Evolutionary conservation across 2,329 filamentous ascomycete species (phyloP).

Genomic region (Penicillium nordicum): DNA sequence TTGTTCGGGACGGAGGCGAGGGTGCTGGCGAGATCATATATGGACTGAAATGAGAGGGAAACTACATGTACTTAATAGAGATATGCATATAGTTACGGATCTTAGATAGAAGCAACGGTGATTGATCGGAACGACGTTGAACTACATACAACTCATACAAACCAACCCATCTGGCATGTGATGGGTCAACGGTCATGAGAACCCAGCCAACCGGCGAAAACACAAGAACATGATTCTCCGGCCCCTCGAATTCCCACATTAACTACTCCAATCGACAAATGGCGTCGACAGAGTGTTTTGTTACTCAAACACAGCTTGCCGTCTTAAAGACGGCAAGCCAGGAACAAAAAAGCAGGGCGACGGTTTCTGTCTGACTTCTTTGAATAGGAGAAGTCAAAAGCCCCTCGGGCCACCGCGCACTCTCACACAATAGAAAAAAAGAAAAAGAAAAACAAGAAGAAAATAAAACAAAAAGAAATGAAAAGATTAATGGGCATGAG

Average conservation of each 20-base stretch:
- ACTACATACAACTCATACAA: background rate
- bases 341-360: background rate
- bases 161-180: background rate
- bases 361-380: background rate
- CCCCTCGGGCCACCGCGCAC: background rate
- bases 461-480: too few species aligned
- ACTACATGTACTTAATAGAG: background rate
- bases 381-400: background rate
- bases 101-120: background rate
- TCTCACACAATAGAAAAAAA: background rate
- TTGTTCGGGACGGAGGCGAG: constrained; percentile 63
- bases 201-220: background rate
- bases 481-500: background rate
- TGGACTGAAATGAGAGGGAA: constrained; percentile 26
- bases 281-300: too few species aligned
- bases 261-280: background rate
- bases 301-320: background rate
- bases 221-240: background rate
- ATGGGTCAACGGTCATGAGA: background rate
- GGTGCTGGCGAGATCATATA: constrained; percentile 9
- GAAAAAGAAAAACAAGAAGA: background rate
- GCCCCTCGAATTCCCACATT: background rate
- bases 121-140: background rate
- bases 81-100: background rate
- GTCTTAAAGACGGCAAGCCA: background rate